Conservation (phyloP, 768 basidiomycete genomes). For the Pleurotus cornucopiae region DNA sequence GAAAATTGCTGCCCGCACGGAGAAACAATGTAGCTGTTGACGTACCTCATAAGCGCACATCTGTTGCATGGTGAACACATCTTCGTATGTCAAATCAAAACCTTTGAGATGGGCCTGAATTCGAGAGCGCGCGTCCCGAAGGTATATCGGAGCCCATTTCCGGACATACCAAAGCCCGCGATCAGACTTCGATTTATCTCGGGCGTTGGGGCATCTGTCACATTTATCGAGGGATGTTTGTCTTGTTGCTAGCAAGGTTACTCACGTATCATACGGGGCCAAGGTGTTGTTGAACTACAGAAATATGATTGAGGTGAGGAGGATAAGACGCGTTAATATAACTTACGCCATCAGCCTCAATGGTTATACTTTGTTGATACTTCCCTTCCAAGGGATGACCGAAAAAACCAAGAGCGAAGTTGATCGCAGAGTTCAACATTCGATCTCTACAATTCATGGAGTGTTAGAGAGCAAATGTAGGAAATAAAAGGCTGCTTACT, state of each 20-base stretch:
- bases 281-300: constrained; percentile 78
- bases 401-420: constrained; percentile 74
- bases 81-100: constrained; percentile 58
- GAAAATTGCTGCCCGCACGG: background rate
- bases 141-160: constrained; percentile 70
- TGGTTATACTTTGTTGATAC: constrained; percentile 75
- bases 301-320: constrained; percentile 8
- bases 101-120: constrained; percentile 58
- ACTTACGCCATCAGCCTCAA: constrained; percentile 58
- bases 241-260: background rate
- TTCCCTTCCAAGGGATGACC: constrained; percentile 68
- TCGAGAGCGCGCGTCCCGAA: constrained; percentile 59
- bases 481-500: constrained; percentile 33
- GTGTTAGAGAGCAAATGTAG: background rate
- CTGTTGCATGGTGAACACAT: constrained; percentile 76
- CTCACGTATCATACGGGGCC: constrained; percentile 75
- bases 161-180: constrained; percentile 55
- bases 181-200: constrained; percentile 37
- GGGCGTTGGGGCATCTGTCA: constrained; percentile 61
- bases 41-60: constrained; percentile 81
- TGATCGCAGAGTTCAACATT: constrained; percentile 62
- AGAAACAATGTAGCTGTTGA: background rate
- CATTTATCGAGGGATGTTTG: background rate
- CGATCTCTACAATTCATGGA: constrained; percentile 46
- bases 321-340: background rate